Conservation (phyloP, 2,329 filamentous ascomycete species). For the Venturiaceae sp. region DNA sequence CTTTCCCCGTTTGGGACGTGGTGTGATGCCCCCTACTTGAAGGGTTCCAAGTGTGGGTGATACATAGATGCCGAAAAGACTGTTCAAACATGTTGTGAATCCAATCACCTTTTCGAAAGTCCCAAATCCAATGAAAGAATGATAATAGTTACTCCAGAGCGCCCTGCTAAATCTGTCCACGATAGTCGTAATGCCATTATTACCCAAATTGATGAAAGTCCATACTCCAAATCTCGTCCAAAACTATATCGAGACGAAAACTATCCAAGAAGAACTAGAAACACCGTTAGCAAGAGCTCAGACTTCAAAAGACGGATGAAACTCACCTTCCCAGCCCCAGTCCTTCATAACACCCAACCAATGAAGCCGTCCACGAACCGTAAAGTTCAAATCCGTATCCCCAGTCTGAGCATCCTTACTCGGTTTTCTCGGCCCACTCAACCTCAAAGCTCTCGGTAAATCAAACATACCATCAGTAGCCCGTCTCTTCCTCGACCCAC, state of each 20-base stretch:
- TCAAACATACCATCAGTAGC: conserved; percentile 13
- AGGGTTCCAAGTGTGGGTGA: too few species aligned
- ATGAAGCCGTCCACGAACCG: conserved; percentile 55
- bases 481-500: conserved; percentile 4
- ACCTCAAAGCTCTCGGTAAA: conserved; percentile 9
- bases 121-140: not conserved
- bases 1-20: not conserved
- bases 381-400: conserved; percentile 48
- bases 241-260: not conserved
- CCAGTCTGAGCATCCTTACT: conserved; percentile 16
- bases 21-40: not conserved
- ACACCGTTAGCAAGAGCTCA: not conserved
- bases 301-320: not conserved
- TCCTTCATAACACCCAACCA: conserved; percentile 65
- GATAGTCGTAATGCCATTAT: not conserved
- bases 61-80: not conserved
- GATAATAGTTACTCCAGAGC: not conserved
- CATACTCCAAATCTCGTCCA: not conserved
- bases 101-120: too few species aligned
- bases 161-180: conserved; percentile 4
- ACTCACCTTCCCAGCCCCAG: conserved; percentile 62
- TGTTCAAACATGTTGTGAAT: not conserved
- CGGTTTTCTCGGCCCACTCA: conserved; percentile 12
- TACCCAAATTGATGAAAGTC: not conserved
- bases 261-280: conserved; percentile 30